A percentile compares a stretch with the other conserved stretches of the same genome.
phyloP scores from a whole-genome alignment of 2,329 filamentous ascomycete genomes.

The Elsinoe necatrix region DNA sequence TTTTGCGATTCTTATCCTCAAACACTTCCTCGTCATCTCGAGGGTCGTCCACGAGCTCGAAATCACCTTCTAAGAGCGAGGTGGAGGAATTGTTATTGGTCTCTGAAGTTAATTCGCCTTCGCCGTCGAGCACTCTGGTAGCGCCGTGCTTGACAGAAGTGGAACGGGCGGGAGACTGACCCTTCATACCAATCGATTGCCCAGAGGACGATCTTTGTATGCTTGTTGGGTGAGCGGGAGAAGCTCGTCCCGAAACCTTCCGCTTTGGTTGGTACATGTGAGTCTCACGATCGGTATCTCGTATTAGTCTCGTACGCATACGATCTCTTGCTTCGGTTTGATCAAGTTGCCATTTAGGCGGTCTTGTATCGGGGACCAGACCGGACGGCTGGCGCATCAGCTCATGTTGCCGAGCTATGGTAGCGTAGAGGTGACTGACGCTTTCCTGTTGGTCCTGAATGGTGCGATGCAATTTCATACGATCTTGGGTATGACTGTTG shows the following conservation, averaged over 20 bases:
- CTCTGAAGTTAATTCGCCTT: neutral
- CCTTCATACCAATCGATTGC: conserved; percentile 27
- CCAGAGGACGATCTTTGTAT: conserved; percentile 25
- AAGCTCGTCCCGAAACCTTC: conserved; percentile 48
- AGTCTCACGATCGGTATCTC: conserved; percentile 60
- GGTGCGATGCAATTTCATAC: conserved; percentile 80
- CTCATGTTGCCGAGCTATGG: conserved; percentile 69
- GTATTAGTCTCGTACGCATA: conserved; percentile 81
- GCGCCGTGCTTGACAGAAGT: neutral
- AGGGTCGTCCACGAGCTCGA: conserved; percentile 90
- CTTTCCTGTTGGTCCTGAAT: conserved; percentile 93
- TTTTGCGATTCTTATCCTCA: conserved; percentile 96
- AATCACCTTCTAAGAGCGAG: conserved; percentile 67
- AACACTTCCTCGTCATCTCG: conserved; percentile 77
- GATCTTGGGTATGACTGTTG: conserved; percentile 87
- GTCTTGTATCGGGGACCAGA: conserved; percentile 55
- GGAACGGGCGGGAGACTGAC: neutral
- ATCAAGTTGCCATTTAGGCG: conserved; percentile 81
- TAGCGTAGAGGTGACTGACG: conserved; percentile 63
- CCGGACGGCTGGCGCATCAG: conserved; percentile 73
- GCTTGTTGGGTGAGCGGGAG: conserved; percentile 28
- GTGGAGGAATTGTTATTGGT: conserved; percentile 37
- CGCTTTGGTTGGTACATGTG: conserved; percentile 80
- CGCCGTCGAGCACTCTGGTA: neutral
- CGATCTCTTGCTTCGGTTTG: conserved; percentile 91